Conservation (phyloP, 176 grass and related monocot genomes). For the Oryza coarctata region DNA sequence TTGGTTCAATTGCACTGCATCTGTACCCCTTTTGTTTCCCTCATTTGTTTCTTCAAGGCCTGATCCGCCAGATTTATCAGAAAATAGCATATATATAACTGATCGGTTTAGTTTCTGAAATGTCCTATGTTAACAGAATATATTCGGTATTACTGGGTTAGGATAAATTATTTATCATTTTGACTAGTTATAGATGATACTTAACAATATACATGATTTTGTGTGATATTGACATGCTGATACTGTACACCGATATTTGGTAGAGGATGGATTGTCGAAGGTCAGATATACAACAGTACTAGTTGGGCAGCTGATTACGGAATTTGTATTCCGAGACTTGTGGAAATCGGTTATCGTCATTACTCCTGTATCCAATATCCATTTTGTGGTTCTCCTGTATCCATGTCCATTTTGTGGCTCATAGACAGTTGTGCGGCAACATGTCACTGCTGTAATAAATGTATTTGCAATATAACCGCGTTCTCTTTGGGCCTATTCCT, state of each 20-base stretch:
- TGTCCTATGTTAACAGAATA: neutral
- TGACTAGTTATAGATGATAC: neutral
- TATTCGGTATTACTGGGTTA: neutral
- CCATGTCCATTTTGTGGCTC: neutral
- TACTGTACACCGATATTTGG: neutral
- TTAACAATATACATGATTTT: neutral
- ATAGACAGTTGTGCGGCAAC: neutral
- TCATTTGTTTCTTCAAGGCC: neutral
- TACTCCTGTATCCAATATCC: too few species aligned
- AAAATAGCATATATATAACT: constrained; percentile 4
- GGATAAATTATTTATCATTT: neutral
- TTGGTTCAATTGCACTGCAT: constrained; percentile 26
- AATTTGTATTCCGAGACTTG: neutral
- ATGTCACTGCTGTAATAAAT: neutral
- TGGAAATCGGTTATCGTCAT: neutral
- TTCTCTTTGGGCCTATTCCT: neutral
- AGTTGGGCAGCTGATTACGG: neutral
- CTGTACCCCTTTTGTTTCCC: constrained; percentile 7
- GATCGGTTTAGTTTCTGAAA: neutral
- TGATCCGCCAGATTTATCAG: constrained; percentile 23
- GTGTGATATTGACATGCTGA: neutral
- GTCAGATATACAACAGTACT: neutral
- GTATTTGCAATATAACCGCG: neutral
- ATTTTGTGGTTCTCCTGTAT: neutral
- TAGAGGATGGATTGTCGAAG: neutral